phyloP scores from a whole-genome alignment of 2,329 filamentous ascomycete species.

The Lachnellula subtilissima region DNA sequence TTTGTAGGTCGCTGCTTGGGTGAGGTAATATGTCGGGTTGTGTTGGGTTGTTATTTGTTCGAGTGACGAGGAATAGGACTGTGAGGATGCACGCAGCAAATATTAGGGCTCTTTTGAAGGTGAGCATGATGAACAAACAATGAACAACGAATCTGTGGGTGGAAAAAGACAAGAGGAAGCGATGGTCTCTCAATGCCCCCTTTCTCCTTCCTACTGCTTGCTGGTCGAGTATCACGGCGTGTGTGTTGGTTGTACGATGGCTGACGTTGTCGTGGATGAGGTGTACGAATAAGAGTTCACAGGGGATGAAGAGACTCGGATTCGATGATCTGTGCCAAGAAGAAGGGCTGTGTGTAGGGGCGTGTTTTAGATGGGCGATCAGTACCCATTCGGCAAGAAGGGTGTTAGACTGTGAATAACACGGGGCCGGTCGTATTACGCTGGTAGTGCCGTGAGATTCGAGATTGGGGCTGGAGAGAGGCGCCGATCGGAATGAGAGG shows the following conservation, averaged over 20 bases:
- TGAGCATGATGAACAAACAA: conserved; percentile 57
- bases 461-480: too few species aligned
- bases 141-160: conserved; percentile 6
- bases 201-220: neutral
- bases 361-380: neutral
- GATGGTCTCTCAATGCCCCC: neutral
- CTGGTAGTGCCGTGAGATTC: too few species aligned
- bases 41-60: conserved; percentile 42
- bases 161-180: neutral
- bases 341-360: neutral
- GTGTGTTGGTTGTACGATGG: neutral
- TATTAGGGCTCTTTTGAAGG: conserved; percentile 70
- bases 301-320: neutral
- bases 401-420: too few species aligned
- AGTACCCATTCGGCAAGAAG: neutral
- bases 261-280: neutral
- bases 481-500: too few species aligned
- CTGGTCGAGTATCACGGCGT: neutral
- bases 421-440: too few species aligned
- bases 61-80: conserved; percentile 64
- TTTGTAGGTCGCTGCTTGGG: conserved; percentile 4
- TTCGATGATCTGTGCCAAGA: neutral
- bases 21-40: conserved; percentile 4
- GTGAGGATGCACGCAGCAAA: conserved; percentile 65
- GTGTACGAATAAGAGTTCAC: neutral